These are phyloP conservation scores for Xylariaceae sp. DNA, from an alignment of 2,329 filamentous ascomycete genomes.

Conservation along the genomic window DNA sequence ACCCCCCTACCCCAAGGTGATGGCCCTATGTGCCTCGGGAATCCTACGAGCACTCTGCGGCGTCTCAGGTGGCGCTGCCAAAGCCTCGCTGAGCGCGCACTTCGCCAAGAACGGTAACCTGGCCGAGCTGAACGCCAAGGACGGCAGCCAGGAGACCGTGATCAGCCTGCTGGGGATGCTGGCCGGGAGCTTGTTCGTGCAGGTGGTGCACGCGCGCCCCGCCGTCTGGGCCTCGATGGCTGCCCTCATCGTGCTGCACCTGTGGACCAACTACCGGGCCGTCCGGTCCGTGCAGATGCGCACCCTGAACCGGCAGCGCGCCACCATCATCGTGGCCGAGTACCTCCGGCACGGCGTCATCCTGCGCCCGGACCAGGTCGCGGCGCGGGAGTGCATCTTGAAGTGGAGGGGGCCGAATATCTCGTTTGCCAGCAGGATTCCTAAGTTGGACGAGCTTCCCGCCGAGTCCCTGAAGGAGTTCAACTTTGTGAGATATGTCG, in stretches of 20 bases:
- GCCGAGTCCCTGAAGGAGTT: slow-evolving; percentile 52
- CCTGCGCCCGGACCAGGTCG: slow-evolving; percentile 67
- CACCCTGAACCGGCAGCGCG: slow-evolving; percentile 83
- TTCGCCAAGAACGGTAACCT: slow-evolving; percentile 87
- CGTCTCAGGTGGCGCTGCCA: slow-evolving; percentile 85
- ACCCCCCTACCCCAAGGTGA: slow-evolving; percentile 54
- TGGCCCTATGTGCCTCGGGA: slow-evolving; percentile 53
- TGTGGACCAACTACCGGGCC: slow-evolving; percentile 83
- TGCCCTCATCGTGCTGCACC: slow-evolving; percentile 72
- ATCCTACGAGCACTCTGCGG: slow-evolving; percentile 72
- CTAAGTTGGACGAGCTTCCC: slow-evolving; percentile 22
- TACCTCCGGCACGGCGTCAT: slow-evolving; percentile 55
- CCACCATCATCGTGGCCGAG: slow-evolving; percentile 72
- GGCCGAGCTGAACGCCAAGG: slow-evolving; percentile 86
- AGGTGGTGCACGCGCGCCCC: slow-evolving; percentile 68
- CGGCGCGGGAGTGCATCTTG: slow-evolving; percentile 68
- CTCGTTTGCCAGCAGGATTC: slow-evolving; percentile 41
- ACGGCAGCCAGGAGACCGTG: slow-evolving; percentile 93
- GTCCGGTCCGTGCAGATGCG: slow-evolving; percentile 83
- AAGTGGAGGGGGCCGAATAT: slow-evolving; percentile 50
- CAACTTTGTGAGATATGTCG: slow-evolving; percentile 58
- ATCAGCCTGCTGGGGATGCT: slow-evolving; percentile 89
- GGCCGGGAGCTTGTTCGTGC: slow-evolving; percentile 79
- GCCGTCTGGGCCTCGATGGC: slow-evolving; percentile 77
- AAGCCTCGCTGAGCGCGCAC: slow-evolving; percentile 88